These are phyloP conservation scores for Cryptococcus maquisensis DNA, from an alignment of 1,284 basidiomycete species.

Conservation along the genomic window DNA sequence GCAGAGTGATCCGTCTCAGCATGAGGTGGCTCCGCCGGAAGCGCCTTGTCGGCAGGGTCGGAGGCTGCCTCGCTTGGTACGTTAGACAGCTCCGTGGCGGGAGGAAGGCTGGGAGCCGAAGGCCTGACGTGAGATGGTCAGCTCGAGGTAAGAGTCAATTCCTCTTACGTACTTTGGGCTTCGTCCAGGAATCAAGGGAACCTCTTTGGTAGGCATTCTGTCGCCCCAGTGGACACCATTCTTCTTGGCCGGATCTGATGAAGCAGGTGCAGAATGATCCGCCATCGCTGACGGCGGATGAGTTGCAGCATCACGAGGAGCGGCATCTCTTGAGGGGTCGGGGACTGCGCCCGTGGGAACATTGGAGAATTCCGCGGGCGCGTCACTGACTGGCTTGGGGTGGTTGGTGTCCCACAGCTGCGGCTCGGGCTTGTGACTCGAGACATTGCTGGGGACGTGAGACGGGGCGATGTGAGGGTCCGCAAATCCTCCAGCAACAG, in stretches of 20 bases:
- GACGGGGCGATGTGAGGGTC: background rate
- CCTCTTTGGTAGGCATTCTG: slow-evolving; percentile 20
- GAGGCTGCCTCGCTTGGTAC: background rate
- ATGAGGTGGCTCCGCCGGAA: background rate
- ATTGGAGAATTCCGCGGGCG: slow-evolving; percentile 5
- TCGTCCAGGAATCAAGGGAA: slow-evolving; percentile 4
- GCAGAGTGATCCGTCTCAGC: background rate
- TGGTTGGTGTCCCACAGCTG: slow-evolving; percentile 36
- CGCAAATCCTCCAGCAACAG: background rate
- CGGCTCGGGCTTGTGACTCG: slow-evolving; percentile 9
- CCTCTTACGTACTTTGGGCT: slow-evolving; percentile 18
- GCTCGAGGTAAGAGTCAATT: background rate
- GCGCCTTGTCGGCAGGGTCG: background rate
- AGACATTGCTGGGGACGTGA: slow-evolving; percentile 7
- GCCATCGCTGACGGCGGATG: background rate
- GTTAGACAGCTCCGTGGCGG: slow-evolving; percentile 1
- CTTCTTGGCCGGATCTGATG: slow-evolving; percentile 8
- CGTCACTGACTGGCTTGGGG: slow-evolving; percentile 11
- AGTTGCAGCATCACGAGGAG: slow-evolving; percentile 1
- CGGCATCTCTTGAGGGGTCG: background rate
- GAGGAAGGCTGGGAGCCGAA: background rate
- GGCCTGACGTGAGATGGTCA: background rate
- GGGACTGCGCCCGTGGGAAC: slow-evolving; percentile 4
- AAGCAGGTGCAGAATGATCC: background rate
- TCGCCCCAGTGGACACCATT: slow-evolving; percentile 27